phyloP scores from a whole-genome alignment of 1,284 basidiomycete genomes.

The Moniliophthora roreri region DNA sequence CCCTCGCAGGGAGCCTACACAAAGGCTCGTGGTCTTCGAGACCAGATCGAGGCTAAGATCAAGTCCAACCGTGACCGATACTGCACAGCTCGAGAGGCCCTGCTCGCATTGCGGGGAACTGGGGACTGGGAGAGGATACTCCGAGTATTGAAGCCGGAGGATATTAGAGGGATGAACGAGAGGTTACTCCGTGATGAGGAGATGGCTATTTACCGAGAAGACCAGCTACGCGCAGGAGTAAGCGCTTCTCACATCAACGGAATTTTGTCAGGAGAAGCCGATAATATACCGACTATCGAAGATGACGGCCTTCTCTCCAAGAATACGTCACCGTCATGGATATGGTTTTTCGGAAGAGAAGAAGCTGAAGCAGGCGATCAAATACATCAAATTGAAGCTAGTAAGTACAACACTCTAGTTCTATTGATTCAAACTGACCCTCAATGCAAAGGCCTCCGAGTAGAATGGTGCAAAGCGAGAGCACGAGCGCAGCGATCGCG shows the following conservation, averaged over 20 bases:
- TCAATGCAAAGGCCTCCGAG: neutral
- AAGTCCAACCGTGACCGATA: neutral
- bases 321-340: too few relatives aligned
- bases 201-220: neutral
- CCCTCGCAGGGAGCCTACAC: neutral
- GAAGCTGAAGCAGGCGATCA: neutral
- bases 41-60: neutral
- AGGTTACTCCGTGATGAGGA: neutral
- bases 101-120: neutral
- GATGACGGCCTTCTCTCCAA: too few relatives aligned
- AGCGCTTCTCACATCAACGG: neutral
- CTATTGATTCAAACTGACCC: neutral
- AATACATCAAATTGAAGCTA: neutral
- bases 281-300: neutral
- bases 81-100: neutral
- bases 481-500: neutral
- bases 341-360: too few relatives aligned
- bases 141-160: neutral
- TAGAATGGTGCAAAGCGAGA: conserved; percentile 6
- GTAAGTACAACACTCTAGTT: neutral
- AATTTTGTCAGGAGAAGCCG: neutral
- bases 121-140: neutral
- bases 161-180: neutral
- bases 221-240: neutral
- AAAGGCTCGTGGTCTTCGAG: neutral